Evolutionary conservation across 1,284 basidiomycete genomes (phyloP).

Genomic region (Pulchroboletus neoregius): DNA sequence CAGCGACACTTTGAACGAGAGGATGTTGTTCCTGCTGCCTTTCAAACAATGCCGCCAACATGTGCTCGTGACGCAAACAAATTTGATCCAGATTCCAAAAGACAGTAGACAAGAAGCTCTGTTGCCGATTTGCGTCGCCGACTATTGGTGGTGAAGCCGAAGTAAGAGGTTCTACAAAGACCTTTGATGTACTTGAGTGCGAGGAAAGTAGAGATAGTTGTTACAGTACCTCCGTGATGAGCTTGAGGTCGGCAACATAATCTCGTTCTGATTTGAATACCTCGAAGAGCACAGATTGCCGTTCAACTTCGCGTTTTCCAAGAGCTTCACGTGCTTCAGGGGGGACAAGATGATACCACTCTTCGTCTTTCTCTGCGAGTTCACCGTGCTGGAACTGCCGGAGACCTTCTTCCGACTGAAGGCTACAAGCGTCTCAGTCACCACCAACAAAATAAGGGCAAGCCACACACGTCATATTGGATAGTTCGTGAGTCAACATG

Average conservation of each 20-base stretch:
- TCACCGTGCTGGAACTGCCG: constrained; percentile 60
- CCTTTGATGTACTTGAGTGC: constrained; percentile 36
- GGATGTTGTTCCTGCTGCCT: constrained; percentile 80
- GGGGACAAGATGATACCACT: constrained; percentile 77
- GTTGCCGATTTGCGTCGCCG: constrained; percentile 41
- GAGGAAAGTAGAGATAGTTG: neutral
- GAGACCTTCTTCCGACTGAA: constrained; percentile 63
- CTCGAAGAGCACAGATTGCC: constrained; percentile 81
- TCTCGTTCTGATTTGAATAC: constrained; percentile 78
- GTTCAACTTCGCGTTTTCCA: constrained; percentile 66
- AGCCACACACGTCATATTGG: constrained; percentile 50
- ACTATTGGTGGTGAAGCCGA: constrained; percentile 57
- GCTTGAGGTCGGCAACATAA: constrained; percentile 71
- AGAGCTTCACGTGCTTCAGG: constrained; percentile 61
- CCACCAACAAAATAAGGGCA: constrained; percentile 15
- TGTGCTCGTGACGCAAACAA: constrained; percentile 55
- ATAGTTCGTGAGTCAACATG: constrained; percentile 46
- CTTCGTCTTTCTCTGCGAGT: constrained; percentile 58
- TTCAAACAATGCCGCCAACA: constrained; percentile 64
- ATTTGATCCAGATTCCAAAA: constrained; percentile 73
- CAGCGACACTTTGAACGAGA: constrained; percentile 69
- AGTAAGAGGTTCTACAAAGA: constrained; percentile 63
- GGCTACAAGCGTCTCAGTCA: constrained; percentile 31
- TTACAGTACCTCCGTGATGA: constrained; percentile 56
- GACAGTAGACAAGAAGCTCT: constrained; percentile 63